A percentile compares a stretch with the other conserved stretches of the same genome.
Conservation (phyloP, 352 stramenopile species). For the Achlya hypogyna region DNA sequence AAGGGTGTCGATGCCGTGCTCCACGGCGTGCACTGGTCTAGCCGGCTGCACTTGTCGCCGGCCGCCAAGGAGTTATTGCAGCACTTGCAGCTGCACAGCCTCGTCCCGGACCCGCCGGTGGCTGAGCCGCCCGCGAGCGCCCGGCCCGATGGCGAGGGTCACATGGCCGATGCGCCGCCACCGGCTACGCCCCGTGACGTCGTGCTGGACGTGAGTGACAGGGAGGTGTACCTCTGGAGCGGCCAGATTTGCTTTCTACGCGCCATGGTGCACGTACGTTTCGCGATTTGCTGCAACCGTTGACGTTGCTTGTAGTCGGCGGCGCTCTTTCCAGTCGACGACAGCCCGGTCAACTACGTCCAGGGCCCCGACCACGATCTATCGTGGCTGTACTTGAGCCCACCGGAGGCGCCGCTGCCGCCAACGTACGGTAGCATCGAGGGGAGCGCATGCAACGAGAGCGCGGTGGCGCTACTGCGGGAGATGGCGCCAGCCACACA, state of each 20-base stretch:
- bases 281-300: neutral
- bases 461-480: neutral
- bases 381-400: slow-evolving; percentile 3
- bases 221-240: slow-evolving; percentile 7
- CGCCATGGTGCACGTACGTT: neutral
- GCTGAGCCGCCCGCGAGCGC: neutral
- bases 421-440: neutral
- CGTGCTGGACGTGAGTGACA: neutral
- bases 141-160: neutral
- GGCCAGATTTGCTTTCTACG: slow-evolving; percentile 7
- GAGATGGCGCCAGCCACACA: slow-evolving; percentile 4
- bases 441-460: neutral
- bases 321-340: neutral
- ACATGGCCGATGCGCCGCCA: neutral
- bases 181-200: no score
- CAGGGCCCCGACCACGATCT: slow-evolving; percentile 18
- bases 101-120: neutral
- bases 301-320: neutral
- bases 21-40: neutral
- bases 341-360: neutral
- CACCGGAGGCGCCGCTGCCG: neutral
- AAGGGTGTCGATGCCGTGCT: neutral
- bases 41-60: neutral
- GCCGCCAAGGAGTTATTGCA: neutral
- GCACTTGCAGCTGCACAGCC: neutral